Evolutionary conservation across 2,329 filamentous ascomycete genomes (phyloP).

Genomic region (Thelonectria discophora): DNA sequence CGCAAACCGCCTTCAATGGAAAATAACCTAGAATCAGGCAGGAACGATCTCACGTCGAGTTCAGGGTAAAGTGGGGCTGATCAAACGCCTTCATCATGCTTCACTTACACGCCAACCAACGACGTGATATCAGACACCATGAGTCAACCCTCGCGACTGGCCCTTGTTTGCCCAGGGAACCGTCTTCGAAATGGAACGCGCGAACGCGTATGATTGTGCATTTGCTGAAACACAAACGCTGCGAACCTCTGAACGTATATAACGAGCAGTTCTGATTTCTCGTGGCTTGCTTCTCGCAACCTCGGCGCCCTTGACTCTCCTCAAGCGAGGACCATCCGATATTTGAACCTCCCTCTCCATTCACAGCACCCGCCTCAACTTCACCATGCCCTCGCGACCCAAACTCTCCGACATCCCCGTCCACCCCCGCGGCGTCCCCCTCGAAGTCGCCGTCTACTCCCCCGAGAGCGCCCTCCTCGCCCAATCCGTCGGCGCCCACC

Average conservation of each 20-base stretch:
- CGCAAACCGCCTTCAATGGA: not conserved
- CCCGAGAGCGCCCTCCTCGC: conserved; percentile 51
- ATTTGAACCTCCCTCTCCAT: not conserved
- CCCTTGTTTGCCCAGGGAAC: not conserved
- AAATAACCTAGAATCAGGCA: not conserved
- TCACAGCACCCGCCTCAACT: conserved; percentile 2
- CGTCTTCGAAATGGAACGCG: not conserved
- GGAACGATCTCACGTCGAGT: not conserved
- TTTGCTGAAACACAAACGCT: not conserved
- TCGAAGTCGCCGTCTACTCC: conserved; percentile 66
- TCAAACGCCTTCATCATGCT: not conserved
- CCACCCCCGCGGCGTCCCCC: conserved; percentile 38
- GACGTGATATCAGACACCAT: not conserved
- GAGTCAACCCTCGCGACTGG: not conserved
- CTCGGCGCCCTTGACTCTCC: not conserved
- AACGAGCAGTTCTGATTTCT: not conserved
- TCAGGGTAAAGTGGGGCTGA: not conserved
- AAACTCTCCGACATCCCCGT: not conserved
- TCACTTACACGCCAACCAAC: not conserved
- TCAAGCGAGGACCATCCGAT: not conserved
- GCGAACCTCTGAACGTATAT: not conserved
- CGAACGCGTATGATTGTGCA: not conserved
- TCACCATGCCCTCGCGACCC: not conserved
- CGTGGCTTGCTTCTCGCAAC: no score
- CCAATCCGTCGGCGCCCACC: conserved; percentile 54